Percentiles rank a stretch among this genome's conserved stretches.
phyloP scores from a whole-genome alignment of 257 asterid species.

The Schizonepeta tenuifolia region DNA sequence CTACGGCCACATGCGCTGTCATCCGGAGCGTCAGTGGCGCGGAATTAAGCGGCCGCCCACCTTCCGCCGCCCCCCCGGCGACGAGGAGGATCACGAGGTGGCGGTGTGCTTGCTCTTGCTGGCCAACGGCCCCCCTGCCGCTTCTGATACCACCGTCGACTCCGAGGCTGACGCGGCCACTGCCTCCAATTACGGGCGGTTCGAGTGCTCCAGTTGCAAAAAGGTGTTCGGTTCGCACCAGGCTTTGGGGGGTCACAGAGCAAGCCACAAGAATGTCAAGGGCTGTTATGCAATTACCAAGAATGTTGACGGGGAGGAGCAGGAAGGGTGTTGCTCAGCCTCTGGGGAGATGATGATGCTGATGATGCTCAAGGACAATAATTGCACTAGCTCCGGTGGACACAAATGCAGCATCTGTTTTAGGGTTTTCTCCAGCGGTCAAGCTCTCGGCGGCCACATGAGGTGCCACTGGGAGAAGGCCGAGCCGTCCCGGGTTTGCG shows the following conservation, averaged over 20 bases:
- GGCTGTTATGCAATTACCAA: slow-evolving; percentile 76
- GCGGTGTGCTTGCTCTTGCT: slow-evolving; percentile 62
- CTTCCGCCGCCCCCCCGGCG: neutral
- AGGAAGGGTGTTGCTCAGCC: neutral
- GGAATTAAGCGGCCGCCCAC: slow-evolving; percentile 78
- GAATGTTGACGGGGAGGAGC: slow-evolving; percentile 33
- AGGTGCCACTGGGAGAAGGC: slow-evolving; percentile 79
- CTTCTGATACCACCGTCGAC: slow-evolving; percentile 26
- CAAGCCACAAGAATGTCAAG: slow-evolving; percentile 87
- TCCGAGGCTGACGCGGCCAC: neutral
- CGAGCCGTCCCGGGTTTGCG: slow-evolving; percentile 32
- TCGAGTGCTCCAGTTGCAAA: slow-evolving; percentile 86
- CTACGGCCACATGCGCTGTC: slow-evolving; percentile 99
- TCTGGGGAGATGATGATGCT: slow-evolving; percentile 16
- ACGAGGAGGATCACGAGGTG: slow-evolving; percentile 63
- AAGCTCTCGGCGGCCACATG: slow-evolving; percentile 83
- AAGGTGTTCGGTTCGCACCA: slow-evolving; percentile 83
- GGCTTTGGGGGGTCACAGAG: slow-evolving; percentile 85
- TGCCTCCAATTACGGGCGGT: slow-evolving; percentile 31
- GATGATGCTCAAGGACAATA: slow-evolving; percentile 4
- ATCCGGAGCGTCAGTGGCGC: slow-evolving; percentile 94
- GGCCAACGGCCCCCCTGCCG: slow-evolving; percentile 52
- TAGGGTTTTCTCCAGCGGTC: slow-evolving; percentile 78
- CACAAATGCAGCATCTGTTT: slow-evolving; percentile 70
- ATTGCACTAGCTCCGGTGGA: neutral